These are phyloP conservation scores for Brassica nigra DNA, from an alignment of 345 rosid species.

Conservation along the genomic window DNA sequence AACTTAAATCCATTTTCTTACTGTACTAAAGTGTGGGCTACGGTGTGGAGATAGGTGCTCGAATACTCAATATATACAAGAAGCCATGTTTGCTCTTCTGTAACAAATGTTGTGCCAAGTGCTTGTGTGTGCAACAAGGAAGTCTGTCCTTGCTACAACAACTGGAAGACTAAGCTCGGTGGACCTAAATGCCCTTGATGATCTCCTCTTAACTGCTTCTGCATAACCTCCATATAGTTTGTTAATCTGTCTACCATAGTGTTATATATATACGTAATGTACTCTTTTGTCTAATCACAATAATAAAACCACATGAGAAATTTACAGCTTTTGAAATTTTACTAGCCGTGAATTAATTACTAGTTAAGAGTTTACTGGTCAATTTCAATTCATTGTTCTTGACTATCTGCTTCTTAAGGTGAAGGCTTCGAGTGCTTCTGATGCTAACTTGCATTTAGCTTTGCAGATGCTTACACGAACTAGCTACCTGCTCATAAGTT, in stretches of 20 bases:
- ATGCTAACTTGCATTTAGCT: slow-evolving; percentile 60
- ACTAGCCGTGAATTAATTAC: slow-evolving; percentile 24
- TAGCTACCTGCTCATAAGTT: slow-evolving; percentile 54
- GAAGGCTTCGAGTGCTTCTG: slow-evolving; percentile 56
- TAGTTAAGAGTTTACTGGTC: background rate
- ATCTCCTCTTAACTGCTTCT: background rate
- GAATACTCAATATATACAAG: slow-evolving; percentile 58
- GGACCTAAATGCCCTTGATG: slow-evolving; percentile 76
- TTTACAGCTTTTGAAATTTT: slow-evolving; percentile 1
- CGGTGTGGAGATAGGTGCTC: slow-evolving; percentile 67
- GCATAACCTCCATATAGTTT: slow-evolving; percentile 5
- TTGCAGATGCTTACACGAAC: slow-evolving; percentile 63
- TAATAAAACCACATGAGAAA: background rate
- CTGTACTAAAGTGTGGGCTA: slow-evolving; percentile 46
- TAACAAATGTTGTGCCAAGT: slow-evolving; percentile 69
- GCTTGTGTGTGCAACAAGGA: slow-evolving; percentile 82
- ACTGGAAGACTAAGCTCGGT: slow-evolving; percentile 70
- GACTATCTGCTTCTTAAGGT: slow-evolving; percentile 63
- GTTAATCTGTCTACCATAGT: slow-evolving; percentile 8
- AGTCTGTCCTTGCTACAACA: slow-evolving; percentile 76
- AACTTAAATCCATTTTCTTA: background rate
- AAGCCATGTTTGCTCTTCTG: slow-evolving; percentile 89
- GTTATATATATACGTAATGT: background rate
- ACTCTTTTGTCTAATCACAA: slow-evolving; percentile 23
- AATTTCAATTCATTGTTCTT: slow-evolving; percentile 20